These are phyloP conservation scores for Dactylellina leptospora DNA, from an alignment of 2,329 filamentous ascomycete species.

Conservation along the genomic window DNA sequence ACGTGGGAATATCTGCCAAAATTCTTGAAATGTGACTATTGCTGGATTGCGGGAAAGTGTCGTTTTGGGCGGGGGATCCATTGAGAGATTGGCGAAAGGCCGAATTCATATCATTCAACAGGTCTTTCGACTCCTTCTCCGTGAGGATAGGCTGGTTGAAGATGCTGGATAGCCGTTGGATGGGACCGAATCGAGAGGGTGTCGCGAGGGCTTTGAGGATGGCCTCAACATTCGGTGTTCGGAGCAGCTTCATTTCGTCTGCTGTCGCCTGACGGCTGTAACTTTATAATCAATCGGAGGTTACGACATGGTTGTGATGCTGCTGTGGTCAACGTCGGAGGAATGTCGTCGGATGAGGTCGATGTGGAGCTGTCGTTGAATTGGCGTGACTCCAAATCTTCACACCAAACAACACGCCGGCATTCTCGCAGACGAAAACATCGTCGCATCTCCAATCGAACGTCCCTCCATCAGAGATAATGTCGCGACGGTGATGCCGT, in stretches of 20 bases:
- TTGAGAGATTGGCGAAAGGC: slow-evolving; percentile 29
- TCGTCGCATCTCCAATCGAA: too few species aligned
- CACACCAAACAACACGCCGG: background rate
- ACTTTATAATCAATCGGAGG: too few species aligned
- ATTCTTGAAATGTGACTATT: slow-evolving; percentile 34
- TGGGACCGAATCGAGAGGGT: background rate
- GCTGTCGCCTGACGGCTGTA: background rate
- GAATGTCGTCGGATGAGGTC: slow-evolving; percentile 3
- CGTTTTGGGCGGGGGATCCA: slow-evolving; percentile 24
- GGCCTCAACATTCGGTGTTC: slow-evolving; percentile 6
- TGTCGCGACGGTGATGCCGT: slow-evolving; percentile 6
- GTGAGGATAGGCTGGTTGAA: slow-evolving; percentile 43
- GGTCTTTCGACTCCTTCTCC: slow-evolving; percentile 30
- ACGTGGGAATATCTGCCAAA: slow-evolving; percentile 8
- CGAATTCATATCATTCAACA: slow-evolving; percentile 35
- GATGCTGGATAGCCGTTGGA: slow-evolving; percentile 12
- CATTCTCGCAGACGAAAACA: too few species aligned
- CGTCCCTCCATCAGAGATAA: slow-evolving; percentile 1
- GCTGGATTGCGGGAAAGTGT: slow-evolving; percentile 21
- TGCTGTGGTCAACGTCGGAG: background rate
- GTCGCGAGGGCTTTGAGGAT: slow-evolving; percentile 18
- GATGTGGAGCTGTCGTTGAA: background rate
- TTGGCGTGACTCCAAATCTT: slow-evolving; percentile 1
- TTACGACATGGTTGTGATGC: background rate
- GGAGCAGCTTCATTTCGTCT: slow-evolving; percentile 26